Percentiles rank a stretch among this genome's conserved stretches.
Evolutionary conservation across 2,329 filamentous ascomycete species (phyloP).

Genomic region (Myriosclerotinia duriaeana): DNA sequence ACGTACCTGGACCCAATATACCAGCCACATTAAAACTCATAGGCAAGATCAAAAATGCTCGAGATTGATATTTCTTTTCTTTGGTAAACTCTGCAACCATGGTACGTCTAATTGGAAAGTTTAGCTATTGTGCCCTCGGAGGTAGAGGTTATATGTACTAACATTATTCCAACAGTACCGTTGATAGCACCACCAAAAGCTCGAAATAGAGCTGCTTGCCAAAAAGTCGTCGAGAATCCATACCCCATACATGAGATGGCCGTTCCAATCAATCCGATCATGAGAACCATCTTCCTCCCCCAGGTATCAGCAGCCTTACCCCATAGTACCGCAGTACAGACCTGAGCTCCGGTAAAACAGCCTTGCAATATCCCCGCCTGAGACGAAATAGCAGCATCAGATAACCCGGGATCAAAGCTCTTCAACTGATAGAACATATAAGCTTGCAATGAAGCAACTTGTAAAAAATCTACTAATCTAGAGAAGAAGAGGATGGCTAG

Average conservation of each 20-base stretch:
- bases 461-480: constrained; percentile 77
- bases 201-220: constrained; percentile 73
- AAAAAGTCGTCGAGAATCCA: constrained; percentile 62
- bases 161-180: constrained; percentile 71
- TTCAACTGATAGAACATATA: constrained; percentile 90
- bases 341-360: constrained; percentile 79
- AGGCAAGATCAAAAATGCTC: constrained; percentile 45
- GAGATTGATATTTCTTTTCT: constrained; percentile 59
- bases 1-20: constrained; percentile 56
- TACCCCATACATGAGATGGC: constrained; percentile 62
- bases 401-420: constrained; percentile 61
- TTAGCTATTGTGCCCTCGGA: neutral
- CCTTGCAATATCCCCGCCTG: constrained; percentile 78
- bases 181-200: constrained; percentile 73
- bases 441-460: constrained; percentile 64
- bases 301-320: constrained; percentile 65
- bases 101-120: constrained; percentile 52
- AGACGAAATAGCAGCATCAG: constrained; percentile 65
- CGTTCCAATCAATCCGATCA: constrained; percentile 73
- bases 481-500: constrained; percentile 75
- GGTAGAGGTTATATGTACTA: constrained; percentile 47
- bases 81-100: constrained; percentile 69
- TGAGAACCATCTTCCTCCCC: constrained; percentile 76
- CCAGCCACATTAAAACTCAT: constrained; percentile 67
- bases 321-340: constrained; percentile 80